phyloP scores from a whole-genome alignment of 2,329 filamentous ascomycete species.

The Paraconiothyrium brasiliense region DNA sequence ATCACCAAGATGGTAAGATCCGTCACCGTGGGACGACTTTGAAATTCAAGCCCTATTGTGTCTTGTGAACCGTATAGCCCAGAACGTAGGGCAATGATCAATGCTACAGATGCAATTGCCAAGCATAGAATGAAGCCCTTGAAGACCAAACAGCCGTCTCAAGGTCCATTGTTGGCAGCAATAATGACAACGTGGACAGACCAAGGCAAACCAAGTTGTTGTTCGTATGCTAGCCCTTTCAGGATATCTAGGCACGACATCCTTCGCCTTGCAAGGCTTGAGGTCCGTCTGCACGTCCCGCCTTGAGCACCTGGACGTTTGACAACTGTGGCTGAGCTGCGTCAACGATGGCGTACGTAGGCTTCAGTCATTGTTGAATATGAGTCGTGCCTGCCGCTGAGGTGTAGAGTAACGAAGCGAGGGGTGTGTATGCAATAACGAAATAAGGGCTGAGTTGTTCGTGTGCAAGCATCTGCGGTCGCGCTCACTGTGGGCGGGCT shows the following conservation, averaged over 20 bases:
- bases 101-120: too few relatives aligned
- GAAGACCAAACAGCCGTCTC: not conserved
- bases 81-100: too few relatives aligned
- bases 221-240: not conserved
- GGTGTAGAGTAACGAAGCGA: not conserved
- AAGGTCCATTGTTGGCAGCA: not conserved
- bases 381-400: not conserved
- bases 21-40: too few relatives aligned
- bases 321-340: slow-evolving; percentile 2
- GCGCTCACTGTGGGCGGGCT: not conserved
- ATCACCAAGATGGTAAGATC: too few relatives aligned
- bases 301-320: slow-evolving; percentile 9
- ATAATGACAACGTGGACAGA: not conserved
- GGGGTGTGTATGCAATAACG: not conserved
- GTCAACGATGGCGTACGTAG: not conserved
- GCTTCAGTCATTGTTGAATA: not conserved
- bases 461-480: not conserved
- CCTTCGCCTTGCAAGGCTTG: not conserved
- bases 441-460: not conserved
- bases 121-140: not conserved
- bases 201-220: not conserved
- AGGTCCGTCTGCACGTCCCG: slow-evolving; percentile 11
- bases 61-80: too few relatives aligned
- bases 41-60: too few relatives aligned
- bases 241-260: not conserved